A percentile compares a stretch with the other conserved stretches of the same genome.
Evolutionary conservation across 108 stramenopile species (phyloP).

Genomic region (Skeletonema potamos): DNA sequence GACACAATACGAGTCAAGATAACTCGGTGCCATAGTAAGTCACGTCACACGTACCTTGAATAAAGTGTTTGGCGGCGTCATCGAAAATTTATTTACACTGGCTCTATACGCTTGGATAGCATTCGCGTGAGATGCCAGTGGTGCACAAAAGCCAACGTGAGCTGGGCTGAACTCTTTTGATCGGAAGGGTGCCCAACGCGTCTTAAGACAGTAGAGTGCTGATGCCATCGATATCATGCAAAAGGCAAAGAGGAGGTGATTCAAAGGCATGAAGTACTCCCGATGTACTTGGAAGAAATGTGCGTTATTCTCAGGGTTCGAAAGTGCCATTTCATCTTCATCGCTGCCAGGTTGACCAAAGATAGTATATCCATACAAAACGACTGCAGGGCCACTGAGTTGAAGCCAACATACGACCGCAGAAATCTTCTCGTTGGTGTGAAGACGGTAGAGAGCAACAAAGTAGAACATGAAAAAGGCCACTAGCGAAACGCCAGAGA

Average conservation of each 20-base stretch:
- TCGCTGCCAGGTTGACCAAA: conserved; percentile 40
- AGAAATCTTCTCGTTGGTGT: conserved; percentile 41
- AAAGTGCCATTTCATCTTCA: conserved; percentile 16
- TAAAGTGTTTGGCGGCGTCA: conserved; percentile 6
- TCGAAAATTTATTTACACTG: conserved; percentile 27
- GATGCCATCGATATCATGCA: conserved; percentile 41
- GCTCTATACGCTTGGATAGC: conserved; percentile 46
- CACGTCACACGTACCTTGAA: conserved; percentile 26
- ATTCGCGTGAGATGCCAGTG: conserved; percentile 37
- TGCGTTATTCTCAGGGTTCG: conserved; percentile 20
- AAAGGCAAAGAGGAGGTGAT: conserved; percentile 33
- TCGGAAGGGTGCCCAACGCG: conserved; percentile 27
- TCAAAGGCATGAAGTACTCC: conserved; percentile 30
- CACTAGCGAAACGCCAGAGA: conserved; percentile 28
- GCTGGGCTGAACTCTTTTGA: conserved; percentile 47
- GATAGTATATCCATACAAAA: conserved; percentile 45
- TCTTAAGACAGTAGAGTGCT: conserved; percentile 26
- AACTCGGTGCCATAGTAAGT: not conserved
- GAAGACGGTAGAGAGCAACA: conserved; percentile 43
- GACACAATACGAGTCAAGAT: not conserved
- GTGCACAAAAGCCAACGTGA: conserved; percentile 46
- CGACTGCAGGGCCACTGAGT: conserved; percentile 42
- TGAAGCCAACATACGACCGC: conserved; percentile 49
- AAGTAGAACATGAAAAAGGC: conserved; percentile 35
- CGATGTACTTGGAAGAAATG: conserved; percentile 33